Evolutionary conservation across 306 rosid genomes (phyloP).

Genomic region (Canavalia gladiata): DNA sequence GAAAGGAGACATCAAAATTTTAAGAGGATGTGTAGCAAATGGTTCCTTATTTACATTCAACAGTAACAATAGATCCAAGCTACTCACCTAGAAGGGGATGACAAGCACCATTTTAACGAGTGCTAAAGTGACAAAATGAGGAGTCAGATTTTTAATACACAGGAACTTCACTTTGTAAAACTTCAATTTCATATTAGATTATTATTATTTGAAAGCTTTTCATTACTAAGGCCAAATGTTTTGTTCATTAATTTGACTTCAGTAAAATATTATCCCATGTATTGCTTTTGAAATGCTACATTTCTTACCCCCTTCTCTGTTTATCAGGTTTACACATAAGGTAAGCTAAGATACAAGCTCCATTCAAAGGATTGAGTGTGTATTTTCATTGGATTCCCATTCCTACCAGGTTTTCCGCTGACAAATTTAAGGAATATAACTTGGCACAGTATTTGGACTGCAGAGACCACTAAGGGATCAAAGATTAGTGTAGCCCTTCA

Average conservation of each 20-base stretch:
- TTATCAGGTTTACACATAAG: not conserved
- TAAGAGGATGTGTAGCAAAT: not conserved
- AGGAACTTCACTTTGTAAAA: not conserved
- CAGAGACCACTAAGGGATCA: not conserved
- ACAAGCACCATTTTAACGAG: not conserved
- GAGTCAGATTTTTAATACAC: conserved; percentile 32
- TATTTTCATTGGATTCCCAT: not conserved
- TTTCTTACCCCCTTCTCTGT: not conserved
- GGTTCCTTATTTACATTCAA: conserved; percentile 16
- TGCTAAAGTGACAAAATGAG: conserved; percentile 28
- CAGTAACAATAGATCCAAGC: conserved; percentile 22
- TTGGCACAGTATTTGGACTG: not conserved
- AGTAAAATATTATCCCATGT: not conserved
- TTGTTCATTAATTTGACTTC: not conserved
- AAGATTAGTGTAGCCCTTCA: too few species aligned
- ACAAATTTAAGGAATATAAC: not conserved
- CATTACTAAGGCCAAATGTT: not conserved
- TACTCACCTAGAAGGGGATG: conserved; percentile 4
- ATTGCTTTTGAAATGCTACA: not conserved
- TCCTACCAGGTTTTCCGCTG: not conserved
- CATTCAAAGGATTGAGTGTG: not conserved
- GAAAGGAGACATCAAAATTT: not conserved
- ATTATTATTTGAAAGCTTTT: not conserved
- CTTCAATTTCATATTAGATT: conserved; percentile 8
- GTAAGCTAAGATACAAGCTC: not conserved